Percentiles rank a stretch among this genome's conserved stretches.
These are phyloP conservation scores for Favolaschia claudopus DNA, from an alignment of 768 basidiomycete genomes.

Conservation along the genomic window DNA sequence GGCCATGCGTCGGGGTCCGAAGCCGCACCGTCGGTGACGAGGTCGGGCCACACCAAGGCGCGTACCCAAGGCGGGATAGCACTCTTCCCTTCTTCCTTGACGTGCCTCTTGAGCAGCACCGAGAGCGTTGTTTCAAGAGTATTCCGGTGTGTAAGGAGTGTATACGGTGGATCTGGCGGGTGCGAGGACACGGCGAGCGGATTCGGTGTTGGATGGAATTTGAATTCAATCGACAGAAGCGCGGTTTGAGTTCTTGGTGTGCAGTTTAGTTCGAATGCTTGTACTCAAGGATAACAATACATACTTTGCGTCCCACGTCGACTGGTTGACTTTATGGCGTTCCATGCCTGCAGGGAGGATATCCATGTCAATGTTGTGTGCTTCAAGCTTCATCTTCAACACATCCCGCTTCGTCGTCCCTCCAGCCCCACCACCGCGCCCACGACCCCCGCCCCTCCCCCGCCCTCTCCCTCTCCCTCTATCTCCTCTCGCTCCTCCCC, in stretches of 20 bases:
- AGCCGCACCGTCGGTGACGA: too few species aligned
- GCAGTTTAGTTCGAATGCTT: slow-evolving; percentile 1
- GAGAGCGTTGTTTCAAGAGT: slow-evolving; percentile 57
- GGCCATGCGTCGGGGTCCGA: slow-evolving; percentile 64
- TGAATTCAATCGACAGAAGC: slow-evolving; percentile 77
- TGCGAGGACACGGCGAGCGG: slow-evolving; percentile 49
- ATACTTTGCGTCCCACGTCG: slow-evolving; percentile 84
- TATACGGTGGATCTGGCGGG: slow-evolving; percentile 49
- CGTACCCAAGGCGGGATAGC: slow-evolving; percentile 62
- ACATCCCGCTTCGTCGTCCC: slow-evolving; percentile 68
- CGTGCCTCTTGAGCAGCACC: slow-evolving; percentile 53
- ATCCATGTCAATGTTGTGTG: slow-evolving; percentile 75
- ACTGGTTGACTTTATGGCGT: slow-evolving; percentile 77
- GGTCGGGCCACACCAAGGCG: slow-evolving; percentile 57
- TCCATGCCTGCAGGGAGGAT: slow-evolving; percentile 87
- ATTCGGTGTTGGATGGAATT: slow-evolving; percentile 62
- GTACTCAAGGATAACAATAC: slow-evolving; percentile 32
- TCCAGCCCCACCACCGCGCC: slow-evolving; percentile 34
- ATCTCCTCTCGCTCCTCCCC: slow-evolving; percentile 28
- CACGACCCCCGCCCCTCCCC: slow-evolving; percentile 30
- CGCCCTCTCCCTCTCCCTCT: slow-evolving; percentile 36
- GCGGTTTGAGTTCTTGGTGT: slow-evolving; percentile 66
- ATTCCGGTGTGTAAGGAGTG: slow-evolving; percentile 72
- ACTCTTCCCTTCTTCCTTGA: slow-evolving; percentile 55
- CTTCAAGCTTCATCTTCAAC: slow-evolving; percentile 72